Evolutionary conservation across 2,329 filamentous ascomycete species (phyloP).

Genomic region (Escovopsis sp.): DNA sequence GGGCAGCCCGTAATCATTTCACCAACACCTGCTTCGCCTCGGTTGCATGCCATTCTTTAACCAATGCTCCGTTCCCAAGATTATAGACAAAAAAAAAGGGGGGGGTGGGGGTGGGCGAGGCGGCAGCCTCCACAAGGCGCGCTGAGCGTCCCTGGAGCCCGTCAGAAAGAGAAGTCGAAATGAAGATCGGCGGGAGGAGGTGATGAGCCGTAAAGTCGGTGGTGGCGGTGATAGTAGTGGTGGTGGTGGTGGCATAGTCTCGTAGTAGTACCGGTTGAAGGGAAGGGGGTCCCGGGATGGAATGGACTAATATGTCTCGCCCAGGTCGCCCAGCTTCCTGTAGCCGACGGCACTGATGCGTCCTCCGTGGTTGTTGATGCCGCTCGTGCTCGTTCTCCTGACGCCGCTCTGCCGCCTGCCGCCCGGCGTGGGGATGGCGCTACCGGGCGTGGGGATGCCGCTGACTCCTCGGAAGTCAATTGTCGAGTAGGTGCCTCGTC

Average conservation of each 20-base stretch:
- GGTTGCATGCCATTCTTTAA: conserved; percentile 9
- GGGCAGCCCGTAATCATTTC: conserved; percentile 14
- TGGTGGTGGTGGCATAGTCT: too few relatives aligned
- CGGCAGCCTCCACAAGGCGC: background rate
- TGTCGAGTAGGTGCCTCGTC: conserved; percentile 38
- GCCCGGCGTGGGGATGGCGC: conserved; percentile 32
- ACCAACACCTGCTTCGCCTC: conserved; percentile 18
- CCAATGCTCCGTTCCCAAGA: conserved; percentile 6
- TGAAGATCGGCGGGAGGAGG: too few relatives aligned
- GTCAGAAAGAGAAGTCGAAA: conserved; percentile 4
- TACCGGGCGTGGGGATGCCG: conserved; percentile 27
- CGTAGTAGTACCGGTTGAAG: too few relatives aligned
- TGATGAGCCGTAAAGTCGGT: background rate
- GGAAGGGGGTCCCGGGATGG: too few relatives aligned
- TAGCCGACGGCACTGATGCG: conserved; percentile 20
- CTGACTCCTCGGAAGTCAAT: conserved; percentile 27
- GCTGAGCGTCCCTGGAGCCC: conserved; percentile 4
- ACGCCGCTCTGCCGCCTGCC: conserved; percentile 29
- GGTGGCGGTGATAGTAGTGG: too few relatives aligned
- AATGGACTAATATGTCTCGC: conserved; percentile 35
- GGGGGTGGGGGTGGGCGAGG: too few relatives aligned
- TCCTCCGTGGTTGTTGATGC: conserved; percentile 12
- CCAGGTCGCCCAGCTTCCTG: conserved; percentile 33
- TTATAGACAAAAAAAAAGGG: conserved; percentile 1
- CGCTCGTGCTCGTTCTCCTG: conserved; percentile 27